Base-by-base conservation (phyloP, 2,329 filamentous ascomycete genomes). In the Coniella lustricola region DNA sequence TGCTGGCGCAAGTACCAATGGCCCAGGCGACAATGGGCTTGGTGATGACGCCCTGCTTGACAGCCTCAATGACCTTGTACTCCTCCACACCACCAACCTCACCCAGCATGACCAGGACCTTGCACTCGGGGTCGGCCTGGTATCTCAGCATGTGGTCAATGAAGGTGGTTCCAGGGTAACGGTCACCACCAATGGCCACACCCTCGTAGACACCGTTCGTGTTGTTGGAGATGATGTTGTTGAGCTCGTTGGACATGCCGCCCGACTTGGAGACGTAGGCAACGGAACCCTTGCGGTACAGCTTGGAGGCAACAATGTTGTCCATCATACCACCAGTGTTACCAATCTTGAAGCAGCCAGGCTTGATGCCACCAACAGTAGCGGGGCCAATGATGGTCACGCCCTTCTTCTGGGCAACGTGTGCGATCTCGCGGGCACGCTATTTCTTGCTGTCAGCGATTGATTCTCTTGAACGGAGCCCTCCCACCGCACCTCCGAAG, bases 271-370 rank as follows among this genome's bases (percentile, higher is more conserved):
- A 97, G 72, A 98, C 93, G 73, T 98, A 98, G 62, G 89, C 93
- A 59, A 98, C 90, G 61, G 93, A 97, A 62, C 93, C 93, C 76
- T 93, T 93, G 73, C 93, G 91, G 84, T 98, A 98, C 54, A 98
- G 88, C 84, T 98, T 98, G 69, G 93, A 97, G 61, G 93, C 90
- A 57, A 98, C 93, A 64, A 98, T 98, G 82, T 98, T 98, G 82
- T 98, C 93, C 93, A 98, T 98, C 93, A 98, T 98, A 73, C 93
- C 93, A 81, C 93, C 93, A 63, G 93, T 98, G 82, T 98, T 98
- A 70, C 93, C 93, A 58, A 98, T 98, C 83, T 97, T 98, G 87
- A 91, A 98, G 69, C 87, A 88, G 70, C 93, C 93, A 55, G 93
- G 93, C 83, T 97, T 98, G 77, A 98, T 97, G 64, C 93, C 93